phyloP scores from a whole-genome alignment of 2,329 filamentous ascomycete genomes.

The Ascochyta pisi region DNA sequence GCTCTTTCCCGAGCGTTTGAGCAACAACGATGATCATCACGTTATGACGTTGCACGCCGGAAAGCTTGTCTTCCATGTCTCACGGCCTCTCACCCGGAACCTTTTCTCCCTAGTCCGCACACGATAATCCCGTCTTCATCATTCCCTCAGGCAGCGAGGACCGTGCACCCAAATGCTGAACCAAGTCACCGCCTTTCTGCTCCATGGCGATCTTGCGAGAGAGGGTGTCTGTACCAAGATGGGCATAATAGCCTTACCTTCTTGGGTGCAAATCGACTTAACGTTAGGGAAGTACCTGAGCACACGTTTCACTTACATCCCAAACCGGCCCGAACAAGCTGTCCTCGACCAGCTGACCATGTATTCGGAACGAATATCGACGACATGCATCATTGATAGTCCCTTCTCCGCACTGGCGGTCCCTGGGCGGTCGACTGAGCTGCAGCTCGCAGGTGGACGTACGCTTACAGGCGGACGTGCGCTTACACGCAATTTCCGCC shows the following conservation, averaged over 20 bases:
- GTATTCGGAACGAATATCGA: constrained; percentile 1
- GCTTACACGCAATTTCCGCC: background rate
- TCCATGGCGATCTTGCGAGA: constrained; percentile 27
- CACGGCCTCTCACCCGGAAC: constrained; percentile 17
- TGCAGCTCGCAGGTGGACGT: constrained; percentile 3
- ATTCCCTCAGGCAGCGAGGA: constrained; percentile 3
- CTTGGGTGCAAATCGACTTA: constrained; percentile 3
- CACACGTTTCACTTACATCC: constrained; percentile 9
- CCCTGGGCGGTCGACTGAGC: background rate
- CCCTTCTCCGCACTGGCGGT: constrained; percentile 11
- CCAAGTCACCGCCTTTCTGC: constrained; percentile 33
- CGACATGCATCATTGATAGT: background rate
- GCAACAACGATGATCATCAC: constrained; percentile 26
- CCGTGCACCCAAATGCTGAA: constrained; percentile 11
- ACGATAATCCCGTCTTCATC: constrained; percentile 20
- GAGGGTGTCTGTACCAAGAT: constrained; percentile 9
- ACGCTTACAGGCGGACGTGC: background rate
- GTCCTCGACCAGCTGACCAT: constrained; percentile 5
- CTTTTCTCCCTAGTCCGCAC: constrained; percentile 23
- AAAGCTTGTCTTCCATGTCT: constrained; percentile 16
- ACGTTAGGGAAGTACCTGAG: background rate
- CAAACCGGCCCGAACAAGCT: constrained; percentile 10
- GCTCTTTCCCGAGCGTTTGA: constrained; percentile 19
- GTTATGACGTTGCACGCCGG: constrained; percentile 28
- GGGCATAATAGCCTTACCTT: constrained; percentile 12